Evolutionary conservation across 2,329 filamentous ascomycete species (phyloP), one percentile per base, ranked within the genome.

Genomic region (Paramyrothecium roridum): DNA sequence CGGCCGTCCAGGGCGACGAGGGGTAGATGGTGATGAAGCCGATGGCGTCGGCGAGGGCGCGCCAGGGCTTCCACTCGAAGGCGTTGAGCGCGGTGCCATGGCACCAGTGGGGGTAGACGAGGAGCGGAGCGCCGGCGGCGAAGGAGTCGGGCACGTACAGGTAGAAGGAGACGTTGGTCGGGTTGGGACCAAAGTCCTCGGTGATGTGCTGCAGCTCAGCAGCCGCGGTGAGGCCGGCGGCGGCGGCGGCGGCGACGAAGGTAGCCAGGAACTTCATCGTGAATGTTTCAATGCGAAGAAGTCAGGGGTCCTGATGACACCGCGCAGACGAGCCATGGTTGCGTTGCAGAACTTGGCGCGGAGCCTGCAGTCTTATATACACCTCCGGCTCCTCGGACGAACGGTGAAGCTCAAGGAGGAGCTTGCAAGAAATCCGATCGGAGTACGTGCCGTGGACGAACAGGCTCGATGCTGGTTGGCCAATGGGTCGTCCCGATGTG

Each of bases 21-120:
- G 74, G 74, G 59, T 75, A 76, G 61, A 76, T 74, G 53, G 69
- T 65, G 54, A 85, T 80, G 70, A 80, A 84, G 45, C 81, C 83
- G 53, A 83, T 73, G 48, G 72, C 63, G 56, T 80, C 78, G 7
- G 83, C 80, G 12, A 83, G 70, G 2, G 72, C 71, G 20, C 80
- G 78, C 66, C 82, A 87, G 13, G 80, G 78, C 7, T 79, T 80
- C 33, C 73, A 74, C 3, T 64, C 66, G 67, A 78, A 82, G 61
- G 76, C 79, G 2, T 75, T 76, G 37, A 73, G 66, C 3, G 79
- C 83, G 3, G 76, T 77, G 23, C 83, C 82, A 50, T 76, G 74
- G 69, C 84, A 86, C 74, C 79, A 84, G 71, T 85, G 79, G 37
- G 79, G 76, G 57, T 79, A 82, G 34, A 85, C 79, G 13, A 85